These are phyloP conservation scores for Trichoderma breve DNA, from an alignment of 2,329 filamentous ascomycete species.

Conservation along the genomic window DNA sequence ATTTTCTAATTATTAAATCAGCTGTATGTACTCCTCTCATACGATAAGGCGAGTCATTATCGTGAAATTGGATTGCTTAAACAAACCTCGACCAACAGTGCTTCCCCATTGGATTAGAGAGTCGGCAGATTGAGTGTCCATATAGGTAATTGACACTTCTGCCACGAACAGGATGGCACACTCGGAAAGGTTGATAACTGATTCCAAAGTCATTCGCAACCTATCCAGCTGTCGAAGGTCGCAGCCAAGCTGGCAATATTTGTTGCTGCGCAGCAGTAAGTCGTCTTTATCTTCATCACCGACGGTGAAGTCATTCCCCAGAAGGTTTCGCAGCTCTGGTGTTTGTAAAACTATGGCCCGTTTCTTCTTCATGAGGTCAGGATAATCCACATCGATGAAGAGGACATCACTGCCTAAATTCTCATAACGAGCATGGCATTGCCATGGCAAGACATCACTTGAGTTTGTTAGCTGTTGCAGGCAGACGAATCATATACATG, in stretches of 20 bases:
- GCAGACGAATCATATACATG: background rate
- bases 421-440: constrained; percentile 68
- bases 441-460: constrained; percentile 85
- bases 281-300: constrained; percentile 43
- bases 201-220: constrained; percentile 59
- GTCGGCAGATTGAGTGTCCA: constrained; percentile 73
- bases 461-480: background rate
- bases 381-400: constrained; percentile 87
- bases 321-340: constrained; percentile 50
- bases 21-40: background rate
- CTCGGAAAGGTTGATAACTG: constrained; percentile 55
- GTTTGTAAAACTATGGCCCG: constrained; percentile 63
- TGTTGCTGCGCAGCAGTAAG: constrained; percentile 62
- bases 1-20: constrained; percentile 43
- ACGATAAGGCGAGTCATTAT: background rate
- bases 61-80: background rate
- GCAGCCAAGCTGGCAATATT: constrained; percentile 78
- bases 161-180: constrained; percentile 75
- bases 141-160: constrained; percentile 89
- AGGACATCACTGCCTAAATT: constrained; percentile 55
- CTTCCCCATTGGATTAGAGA: constrained; percentile 76
- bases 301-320: constrained; percentile 30
- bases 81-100: constrained; percentile 62
- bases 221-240: constrained; percentile 68
- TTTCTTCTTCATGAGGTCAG: constrained; percentile 74